Base-by-base conservation (phyloP, 179 eudicot species). In the Spinacia oleracea region DNA sequence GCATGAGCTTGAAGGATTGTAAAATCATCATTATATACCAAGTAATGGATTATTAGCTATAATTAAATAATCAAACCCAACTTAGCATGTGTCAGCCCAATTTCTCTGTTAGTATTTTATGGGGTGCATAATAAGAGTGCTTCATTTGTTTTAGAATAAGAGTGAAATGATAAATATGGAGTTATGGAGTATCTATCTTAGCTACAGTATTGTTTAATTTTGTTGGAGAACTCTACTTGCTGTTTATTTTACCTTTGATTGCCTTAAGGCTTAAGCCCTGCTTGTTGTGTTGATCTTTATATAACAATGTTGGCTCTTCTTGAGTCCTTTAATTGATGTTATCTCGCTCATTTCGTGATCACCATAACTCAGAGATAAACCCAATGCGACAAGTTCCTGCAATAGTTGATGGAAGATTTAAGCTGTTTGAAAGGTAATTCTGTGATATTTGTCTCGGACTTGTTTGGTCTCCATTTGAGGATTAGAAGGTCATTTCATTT, bases 371-470 rank as follows among this genome's bases (percentile, higher is more conserved):
- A 86, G 89, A 84, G 66, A 81, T 86, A 70, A 86, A 86, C 70
- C 89, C 89, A 67, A 32, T 84, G 76, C 75, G 18, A 27, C 73
- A 80, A 80, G 87, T 86, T 80, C 89, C 89, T 72, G 89, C 87
- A 5, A 86, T 86, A 56, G 80, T 77, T 74, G 89, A 86, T 70
- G 89, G 89, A 82, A 80, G 87, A 68, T 81, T 84, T 78, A 83
- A 68, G 71, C 82, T 82, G 23, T 86, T 64, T 79, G 89, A 84
- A 76, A 84, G 89, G 89, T 86, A 74, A 50, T 72, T 67, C 67
- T 70, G 48, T 14, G n/a, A 48, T 40, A n/a, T 53, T 38, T n/a
- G n/a, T n/a, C 40, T 20, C 43, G 29, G 42, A 42, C 45, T 78
- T 29, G 20, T n/a, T 18, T 55, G 27, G 45, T 51, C 27, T 46